Conservation (phyloP, 1,284 basidiomycete species). For the Cutaneotrichosporon cavernicola region DNA sequence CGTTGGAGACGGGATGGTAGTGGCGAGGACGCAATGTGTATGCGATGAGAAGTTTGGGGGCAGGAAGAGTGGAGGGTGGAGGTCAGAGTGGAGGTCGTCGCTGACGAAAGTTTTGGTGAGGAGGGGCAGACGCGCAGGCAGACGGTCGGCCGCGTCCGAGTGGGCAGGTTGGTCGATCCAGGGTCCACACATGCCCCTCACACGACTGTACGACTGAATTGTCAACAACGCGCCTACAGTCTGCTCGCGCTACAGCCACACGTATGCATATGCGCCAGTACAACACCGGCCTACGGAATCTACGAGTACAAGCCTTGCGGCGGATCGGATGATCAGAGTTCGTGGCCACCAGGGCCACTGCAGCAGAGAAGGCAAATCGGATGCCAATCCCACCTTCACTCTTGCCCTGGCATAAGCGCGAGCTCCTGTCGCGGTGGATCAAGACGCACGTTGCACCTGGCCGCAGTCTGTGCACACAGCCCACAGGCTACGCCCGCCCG, state of each 20-base stretch:
- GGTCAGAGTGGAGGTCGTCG: not conserved
- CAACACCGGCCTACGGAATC: constrained; percentile 14
- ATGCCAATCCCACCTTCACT: not conserved
- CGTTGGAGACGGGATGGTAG: not conserved
- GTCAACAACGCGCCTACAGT: not conserved
- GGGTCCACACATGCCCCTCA: too few relatives aligned
- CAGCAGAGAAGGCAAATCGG: not conserved
- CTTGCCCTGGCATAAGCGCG: not conserved
- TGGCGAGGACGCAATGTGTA: too few relatives aligned
- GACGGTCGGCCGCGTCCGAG: too few relatives aligned
- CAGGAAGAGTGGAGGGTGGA: too few relatives aligned
- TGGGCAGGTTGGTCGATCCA: too few relatives aligned
- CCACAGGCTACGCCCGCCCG: constrained; percentile 49
- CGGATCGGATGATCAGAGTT: constrained; percentile 7
- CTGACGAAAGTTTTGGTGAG: too few relatives aligned
- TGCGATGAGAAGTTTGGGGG: too few relatives aligned
- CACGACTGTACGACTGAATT: too few relatives aligned
- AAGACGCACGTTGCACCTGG: constrained; percentile 35
- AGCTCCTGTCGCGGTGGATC: not conserved
- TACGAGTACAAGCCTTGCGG: constrained; percentile 3
- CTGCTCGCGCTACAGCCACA: not conserved
- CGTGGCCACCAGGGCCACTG: constrained; percentile 8
- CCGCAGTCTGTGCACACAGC: constrained; percentile 50
- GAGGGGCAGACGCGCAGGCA: too few relatives aligned
- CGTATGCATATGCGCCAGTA: constrained; percentile 13